Percentiles rank a stretch among this genome's conserved stretches.
Conservation (phyloP, 345 rosid species). For the Eucalyptus leucophloia region DNA sequence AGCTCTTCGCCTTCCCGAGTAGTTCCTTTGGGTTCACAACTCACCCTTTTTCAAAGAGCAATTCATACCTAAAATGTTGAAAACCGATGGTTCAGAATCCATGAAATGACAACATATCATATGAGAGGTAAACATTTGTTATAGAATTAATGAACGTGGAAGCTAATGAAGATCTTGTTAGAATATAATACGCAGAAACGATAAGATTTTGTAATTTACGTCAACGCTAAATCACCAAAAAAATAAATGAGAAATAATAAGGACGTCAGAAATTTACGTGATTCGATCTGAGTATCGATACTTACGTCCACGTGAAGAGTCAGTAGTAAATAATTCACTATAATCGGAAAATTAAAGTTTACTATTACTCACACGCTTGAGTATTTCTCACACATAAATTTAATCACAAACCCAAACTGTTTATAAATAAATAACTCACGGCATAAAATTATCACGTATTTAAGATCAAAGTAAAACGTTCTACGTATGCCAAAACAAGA, state of each 20-base stretch:
- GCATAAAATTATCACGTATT: rapidly evolving
- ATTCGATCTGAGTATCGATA: rapidly evolving
- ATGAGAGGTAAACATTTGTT: no score
- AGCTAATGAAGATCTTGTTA: constrained; percentile 17
- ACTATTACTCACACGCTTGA: rapidly evolving
- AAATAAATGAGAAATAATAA: no score
- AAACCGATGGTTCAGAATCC: no score
- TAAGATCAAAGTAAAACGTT: rapidly evolving
- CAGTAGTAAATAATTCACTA: rapidly evolving
- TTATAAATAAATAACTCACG: no score
- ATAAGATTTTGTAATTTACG: neutral
- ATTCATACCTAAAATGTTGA: no score
- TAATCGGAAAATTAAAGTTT: rapidly evolving
- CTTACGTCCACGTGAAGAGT: rapidly evolving
- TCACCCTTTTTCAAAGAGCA: no score
- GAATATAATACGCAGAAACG: rapidly evolving
- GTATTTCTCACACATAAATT: rapidly evolving
- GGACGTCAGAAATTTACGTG: rapidly evolving
- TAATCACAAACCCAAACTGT: rapidly evolving
- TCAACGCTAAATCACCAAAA: rapidly evolving
- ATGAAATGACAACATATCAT: no score
- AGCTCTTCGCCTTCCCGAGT: no score
- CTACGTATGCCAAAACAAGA: rapidly evolving
- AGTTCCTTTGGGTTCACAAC: neutral
- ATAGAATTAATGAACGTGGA: no score